A percentile compares a stretch with the other conserved stretches of the same genome.
phyloP scores from a whole-genome alignment of 1,284 basidiomycete genomes.

The Apiotrichum montevideense region DNA sequence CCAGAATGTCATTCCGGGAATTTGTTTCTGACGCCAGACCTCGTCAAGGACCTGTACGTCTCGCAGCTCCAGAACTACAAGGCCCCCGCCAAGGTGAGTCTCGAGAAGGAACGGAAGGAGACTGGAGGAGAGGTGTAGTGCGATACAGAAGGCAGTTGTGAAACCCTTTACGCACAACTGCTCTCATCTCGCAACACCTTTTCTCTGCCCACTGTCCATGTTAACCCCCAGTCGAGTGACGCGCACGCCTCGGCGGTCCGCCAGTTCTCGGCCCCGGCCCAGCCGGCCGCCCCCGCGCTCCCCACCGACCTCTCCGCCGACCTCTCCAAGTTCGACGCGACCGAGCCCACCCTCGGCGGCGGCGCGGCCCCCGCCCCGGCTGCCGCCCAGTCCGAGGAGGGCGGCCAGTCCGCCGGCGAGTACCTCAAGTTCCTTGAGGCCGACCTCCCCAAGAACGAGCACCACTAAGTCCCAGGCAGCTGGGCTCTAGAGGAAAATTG shows the following conservation, averaged over 20 bases:
- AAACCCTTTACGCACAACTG: too few relatives aligned
- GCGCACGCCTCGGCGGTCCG: conserved; percentile 77
- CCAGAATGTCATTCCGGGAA: too few relatives aligned
- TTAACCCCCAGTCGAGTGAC: conserved; percentile 58
- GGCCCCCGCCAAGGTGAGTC: conserved; percentile 48
- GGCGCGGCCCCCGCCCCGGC: conserved; percentile 34
- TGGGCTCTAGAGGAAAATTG: not conserved
- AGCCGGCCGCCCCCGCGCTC: conserved; percentile 63
- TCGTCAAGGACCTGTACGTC: conserved; percentile 87
- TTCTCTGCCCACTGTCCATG: not conserved
- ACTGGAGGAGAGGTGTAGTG: too few relatives aligned
- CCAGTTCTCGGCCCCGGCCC: conserved; percentile 60
- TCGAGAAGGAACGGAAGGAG: not conserved
- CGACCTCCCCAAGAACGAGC: conserved; percentile 56
- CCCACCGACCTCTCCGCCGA: conserved; percentile 75
- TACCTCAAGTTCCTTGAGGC: conserved; percentile 52
- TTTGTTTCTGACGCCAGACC: conserved; percentile 53
- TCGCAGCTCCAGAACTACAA: conserved; percentile 88
- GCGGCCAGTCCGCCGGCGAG: conserved; percentile 53
- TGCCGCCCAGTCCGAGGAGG: conserved; percentile 38
- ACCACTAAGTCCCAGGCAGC: conserved; percentile 38
- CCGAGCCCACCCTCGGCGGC: conserved; percentile 60
- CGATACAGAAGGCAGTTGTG: too few relatives aligned
- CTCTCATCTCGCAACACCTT: too few relatives aligned
- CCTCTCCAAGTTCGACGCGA: conserved; percentile 68